Conservation (phyloP, 2,329 filamentous ascomycete genomes). For the Cladosporium sp. region DNA sequence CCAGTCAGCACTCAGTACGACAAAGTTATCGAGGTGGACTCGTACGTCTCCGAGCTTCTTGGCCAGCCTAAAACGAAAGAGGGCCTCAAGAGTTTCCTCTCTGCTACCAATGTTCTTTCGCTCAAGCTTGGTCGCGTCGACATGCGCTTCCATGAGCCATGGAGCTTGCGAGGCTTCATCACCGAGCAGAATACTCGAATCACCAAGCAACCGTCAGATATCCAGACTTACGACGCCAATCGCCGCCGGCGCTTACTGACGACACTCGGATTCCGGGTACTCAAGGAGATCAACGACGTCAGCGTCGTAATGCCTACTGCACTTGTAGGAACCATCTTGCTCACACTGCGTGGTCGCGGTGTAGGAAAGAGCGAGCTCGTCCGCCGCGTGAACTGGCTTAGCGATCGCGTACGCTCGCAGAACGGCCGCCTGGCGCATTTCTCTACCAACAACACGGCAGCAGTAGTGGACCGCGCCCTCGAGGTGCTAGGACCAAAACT, state of each 20-base stretch:
- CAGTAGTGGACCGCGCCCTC: constrained; percentile 84
- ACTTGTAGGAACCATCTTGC: constrained; percentile 86
- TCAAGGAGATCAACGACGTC: constrained; percentile 92
- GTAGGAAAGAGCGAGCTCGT: constrained; percentile 86
- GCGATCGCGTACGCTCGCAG: constrained; percentile 76
- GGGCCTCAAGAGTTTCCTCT: constrained; percentile 86
- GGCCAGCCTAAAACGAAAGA: constrained; percentile 96
- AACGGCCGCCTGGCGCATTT: constrained; percentile 94
- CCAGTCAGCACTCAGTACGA: constrained; percentile 98
- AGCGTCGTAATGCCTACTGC: constrained; percentile 98
- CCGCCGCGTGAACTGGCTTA: constrained; percentile 87
- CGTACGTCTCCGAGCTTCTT: constrained; percentile 90
- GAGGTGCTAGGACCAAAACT: constrained; percentile 89
- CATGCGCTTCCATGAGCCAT: constrained; percentile 93
- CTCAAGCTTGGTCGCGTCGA: constrained; percentile 89
- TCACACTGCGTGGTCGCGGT: constrained; percentile 87
- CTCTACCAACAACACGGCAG: constrained; percentile 73
- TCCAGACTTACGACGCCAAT: constrained; percentile 42
- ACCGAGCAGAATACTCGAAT: constrained; percentile 68
- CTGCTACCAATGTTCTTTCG: constrained; percentile 82
- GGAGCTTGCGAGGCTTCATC: constrained; percentile 84
- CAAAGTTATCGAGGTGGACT: constrained; percentile 97
- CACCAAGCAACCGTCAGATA: constrained; percentile 17
- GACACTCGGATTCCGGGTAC: constrained; percentile 86
- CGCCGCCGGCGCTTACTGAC: constrained; percentile 70